Percentiles rank a stretch among this genome's conserved stretches.
Evolutionary conservation across 306 rosid genomes (phyloP).

Genomic region (Mimosa bimucronata): DNA sequence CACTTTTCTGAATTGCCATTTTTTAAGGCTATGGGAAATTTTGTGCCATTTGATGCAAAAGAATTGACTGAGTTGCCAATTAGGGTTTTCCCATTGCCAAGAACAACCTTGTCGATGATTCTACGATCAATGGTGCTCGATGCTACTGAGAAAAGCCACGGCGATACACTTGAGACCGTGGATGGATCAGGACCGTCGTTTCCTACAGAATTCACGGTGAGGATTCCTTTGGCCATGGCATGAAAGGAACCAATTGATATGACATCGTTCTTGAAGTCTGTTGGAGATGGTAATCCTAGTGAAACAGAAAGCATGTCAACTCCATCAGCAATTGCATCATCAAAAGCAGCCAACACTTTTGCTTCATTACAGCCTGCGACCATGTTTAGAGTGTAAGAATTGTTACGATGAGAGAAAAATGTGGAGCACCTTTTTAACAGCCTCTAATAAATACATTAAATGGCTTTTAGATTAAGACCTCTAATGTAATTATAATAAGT

Average conservation of each 20-base stretch:
- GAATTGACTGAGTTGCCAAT: constrained; percentile 38
- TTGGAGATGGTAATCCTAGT: neutral
- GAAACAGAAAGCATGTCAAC: constrained; percentile 42
- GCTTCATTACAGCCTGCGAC: neutral
- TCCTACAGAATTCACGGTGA: constrained; percentile 44
- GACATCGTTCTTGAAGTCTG: neutral
- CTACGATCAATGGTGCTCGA: constrained; percentile 28
- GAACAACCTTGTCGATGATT: constrained; percentile 29
- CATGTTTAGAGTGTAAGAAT: neutral
- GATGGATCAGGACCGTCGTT: constrained; percentile 22
- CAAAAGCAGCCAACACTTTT: constrained; percentile 41
- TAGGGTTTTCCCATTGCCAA: constrained; percentile 32
- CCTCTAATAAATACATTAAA: no score
- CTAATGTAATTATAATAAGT: no score
- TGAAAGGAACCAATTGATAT: constrained; percentile 49
- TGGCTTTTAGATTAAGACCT: no score
- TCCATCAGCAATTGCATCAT: constrained; percentile 58
- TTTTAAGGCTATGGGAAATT: constrained; percentile 13
- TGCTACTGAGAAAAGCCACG: constrained; percentile 38
- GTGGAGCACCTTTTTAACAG: no score
- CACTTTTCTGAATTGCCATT: neutral
- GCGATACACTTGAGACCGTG: constrained; percentile 1
- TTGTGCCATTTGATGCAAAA: constrained; percentile 31
- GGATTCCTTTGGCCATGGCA: constrained; percentile 45
- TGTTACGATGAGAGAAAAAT: no score